Evolutionary conservation across 768 basidiomycete genomes (phyloP).

Genomic region (Asterophora lycoperdoides): DNA sequence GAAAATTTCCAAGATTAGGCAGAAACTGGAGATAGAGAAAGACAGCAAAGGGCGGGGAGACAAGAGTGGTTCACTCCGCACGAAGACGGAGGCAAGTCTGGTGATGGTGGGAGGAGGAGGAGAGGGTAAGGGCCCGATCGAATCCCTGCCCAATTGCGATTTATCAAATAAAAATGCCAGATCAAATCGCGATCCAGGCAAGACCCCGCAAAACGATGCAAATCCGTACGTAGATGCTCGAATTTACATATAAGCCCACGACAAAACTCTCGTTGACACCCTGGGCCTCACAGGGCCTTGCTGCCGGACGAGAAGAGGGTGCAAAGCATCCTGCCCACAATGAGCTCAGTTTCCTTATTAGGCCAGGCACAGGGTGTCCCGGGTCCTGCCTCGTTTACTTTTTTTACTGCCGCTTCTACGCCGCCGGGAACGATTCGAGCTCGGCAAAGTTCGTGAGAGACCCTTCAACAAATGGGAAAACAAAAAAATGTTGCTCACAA

Average conservation of each 20-base stretch:
- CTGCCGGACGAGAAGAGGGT: slow-evolving; percentile 9
- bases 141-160: slow-evolving; percentile 20
- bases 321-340: slow-evolving; percentile 11
- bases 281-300: slow-evolving; percentile 6
- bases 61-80: slow-evolving; percentile 2
- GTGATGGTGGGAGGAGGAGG: slow-evolving; percentile 22
- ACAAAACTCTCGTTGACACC: slow-evolving; percentile 9
- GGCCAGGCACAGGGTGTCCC: slow-evolving; percentile 12
- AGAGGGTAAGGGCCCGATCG: slow-evolving; percentile 22
- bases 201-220: slow-evolving; percentile 10
- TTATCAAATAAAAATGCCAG: slow-evolving; percentile 19
- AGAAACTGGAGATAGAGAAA: slow-evolving; percentile 7
- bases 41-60: slow-evolving; percentile 10
- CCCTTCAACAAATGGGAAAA: slow-evolving; percentile 5
- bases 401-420: slow-evolving; percentile 13
- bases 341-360: slow-evolving; percentile 9
- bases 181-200: slow-evolving; percentile 16
- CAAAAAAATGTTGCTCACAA: not conserved
- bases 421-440: slow-evolving; percentile 15
- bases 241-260: slow-evolving; percentile 9
- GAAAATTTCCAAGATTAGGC: slow-evolving; percentile 18
- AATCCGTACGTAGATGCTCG: slow-evolving; percentile 7
- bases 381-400: slow-evolving; percentile 13
- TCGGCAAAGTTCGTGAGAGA: slow-evolving; percentile 17
- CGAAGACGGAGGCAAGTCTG: slow-evolving; percentile 5